Conservation (phyloP, 1,284 basidiomycete species). For the Rhodotorula sp. region DNA sequence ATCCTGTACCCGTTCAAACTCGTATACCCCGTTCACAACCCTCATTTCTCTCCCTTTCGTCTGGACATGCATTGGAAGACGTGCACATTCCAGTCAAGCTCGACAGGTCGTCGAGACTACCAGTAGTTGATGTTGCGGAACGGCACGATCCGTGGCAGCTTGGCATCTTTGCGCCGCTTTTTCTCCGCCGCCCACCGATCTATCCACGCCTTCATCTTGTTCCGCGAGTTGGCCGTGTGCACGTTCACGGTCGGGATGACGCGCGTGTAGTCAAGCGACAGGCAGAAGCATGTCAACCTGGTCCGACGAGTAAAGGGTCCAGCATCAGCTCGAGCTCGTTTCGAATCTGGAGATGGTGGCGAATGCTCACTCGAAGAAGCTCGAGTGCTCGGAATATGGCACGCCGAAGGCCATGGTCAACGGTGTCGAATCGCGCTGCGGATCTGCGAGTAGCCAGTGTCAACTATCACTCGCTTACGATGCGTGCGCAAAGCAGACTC, state of each 20-base stretch:
- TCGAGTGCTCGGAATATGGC: slow-evolving; percentile 94
- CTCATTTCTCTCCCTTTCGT: not conserved
- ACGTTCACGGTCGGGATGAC: slow-evolving; percentile 98
- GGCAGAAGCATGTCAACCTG: slow-evolving; percentile 73
- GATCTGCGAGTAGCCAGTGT: slow-evolving; percentile 22
- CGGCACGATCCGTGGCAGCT: slow-evolving; percentile 45
- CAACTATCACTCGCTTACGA: not conserved
- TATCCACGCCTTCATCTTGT: slow-evolving; percentile 82
- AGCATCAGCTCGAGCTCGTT: not conserved
- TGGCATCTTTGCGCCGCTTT: slow-evolving; percentile 58
- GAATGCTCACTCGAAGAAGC: slow-evolving; percentile 72
- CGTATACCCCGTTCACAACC: not conserved
- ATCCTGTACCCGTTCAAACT: not conserved
- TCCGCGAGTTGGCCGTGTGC: slow-evolving; percentile 62
- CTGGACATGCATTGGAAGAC: not conserved
- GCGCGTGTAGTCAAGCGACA: slow-evolving; percentile 63
- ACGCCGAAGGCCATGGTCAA: slow-evolving; percentile 56
- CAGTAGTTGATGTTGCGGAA: slow-evolving; percentile 29
- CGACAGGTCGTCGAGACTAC: slow-evolving; percentile 1
- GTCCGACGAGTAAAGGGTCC: too few relatives aligned
- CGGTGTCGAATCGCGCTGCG: slow-evolving; percentile 44
- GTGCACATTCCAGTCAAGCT: not conserved
- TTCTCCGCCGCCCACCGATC: slow-evolving; percentile 79
- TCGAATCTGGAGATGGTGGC: not conserved
- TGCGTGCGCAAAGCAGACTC: slow-evolving; percentile 51